phyloP scores from a whole-genome alignment of 2,329 filamentous ascomycete species.

The Cadophora malorum region DNA sequence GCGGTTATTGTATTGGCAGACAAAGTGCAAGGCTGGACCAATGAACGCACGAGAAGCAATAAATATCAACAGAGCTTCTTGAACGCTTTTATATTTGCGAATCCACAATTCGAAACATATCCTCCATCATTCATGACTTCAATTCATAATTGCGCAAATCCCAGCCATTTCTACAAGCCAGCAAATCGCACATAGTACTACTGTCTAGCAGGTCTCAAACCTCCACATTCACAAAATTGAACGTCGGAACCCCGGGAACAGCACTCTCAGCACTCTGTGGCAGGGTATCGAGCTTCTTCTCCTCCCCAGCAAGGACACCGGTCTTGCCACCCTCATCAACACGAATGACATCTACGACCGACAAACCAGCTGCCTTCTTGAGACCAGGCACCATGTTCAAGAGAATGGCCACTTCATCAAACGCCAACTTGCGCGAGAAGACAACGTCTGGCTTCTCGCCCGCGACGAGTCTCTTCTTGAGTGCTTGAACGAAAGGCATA shows the following conservation, averaged over 20 bases:
- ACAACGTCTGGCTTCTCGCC: conserved; percentile 72
- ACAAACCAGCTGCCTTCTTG: conserved; percentile 76
- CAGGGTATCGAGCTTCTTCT: conserved; percentile 64
- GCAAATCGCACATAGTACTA: neutral
- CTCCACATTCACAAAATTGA: conserved; percentile 83
- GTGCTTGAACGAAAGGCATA: conserved; percentile 90
- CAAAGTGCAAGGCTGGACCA: conserved; percentile 2
- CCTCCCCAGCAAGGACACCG: conserved; percentile 59
- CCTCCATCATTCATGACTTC: neutral
- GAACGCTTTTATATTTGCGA: neutral
- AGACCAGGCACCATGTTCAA: conserved; percentile 79
- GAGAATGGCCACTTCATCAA: conserved; percentile 82
- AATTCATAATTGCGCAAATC: neutral
- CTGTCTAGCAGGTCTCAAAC: conserved; percentile 13
- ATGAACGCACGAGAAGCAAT: neutral
- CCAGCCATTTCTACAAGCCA: conserved; percentile 8
- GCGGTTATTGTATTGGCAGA: neutral
- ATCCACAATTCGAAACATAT: neutral
- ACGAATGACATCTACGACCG: conserved; percentile 72
- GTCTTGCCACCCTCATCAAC: conserved; percentile 75
- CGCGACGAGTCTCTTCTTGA: conserved; percentile 82
- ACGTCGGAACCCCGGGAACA: conserved; percentile 81
- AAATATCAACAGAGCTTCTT: conserved; percentile 7
- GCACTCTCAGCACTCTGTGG: conserved; percentile 72
- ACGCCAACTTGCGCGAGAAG: conserved; percentile 83